phyloP scores from a whole-genome alignment of 345 rosid genomes.

The Camelina laxa region DNA sequence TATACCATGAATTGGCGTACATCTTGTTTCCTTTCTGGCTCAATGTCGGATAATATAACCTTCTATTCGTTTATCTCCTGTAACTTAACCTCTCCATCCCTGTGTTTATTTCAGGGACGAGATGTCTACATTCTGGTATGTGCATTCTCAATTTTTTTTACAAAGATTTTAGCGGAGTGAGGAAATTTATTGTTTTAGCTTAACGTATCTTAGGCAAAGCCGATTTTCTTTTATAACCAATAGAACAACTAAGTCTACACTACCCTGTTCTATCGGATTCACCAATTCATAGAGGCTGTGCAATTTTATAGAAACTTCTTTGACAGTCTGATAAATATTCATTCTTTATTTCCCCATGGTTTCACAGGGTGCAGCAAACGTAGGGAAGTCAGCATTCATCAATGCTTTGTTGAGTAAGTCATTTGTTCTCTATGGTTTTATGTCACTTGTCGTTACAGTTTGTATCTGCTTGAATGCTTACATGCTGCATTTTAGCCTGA shows the following conservation, averaged over 20 bases:
- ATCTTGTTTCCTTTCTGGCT: background rate
- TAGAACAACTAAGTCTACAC: background rate
- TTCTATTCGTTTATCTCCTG: slow-evolving; percentile 23
- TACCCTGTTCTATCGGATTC: background rate
- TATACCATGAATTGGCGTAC: background rate
- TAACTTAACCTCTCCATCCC: slow-evolving; percentile 21
- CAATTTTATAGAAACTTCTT: background rate
- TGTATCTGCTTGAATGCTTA: background rate
- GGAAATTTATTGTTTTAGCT: slow-evolving; percentile 15
- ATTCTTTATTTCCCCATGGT: slow-evolving; percentile 8
- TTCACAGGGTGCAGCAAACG: slow-evolving; percentile 91
- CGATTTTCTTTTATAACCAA: background rate
- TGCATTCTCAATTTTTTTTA: slow-evolving; percentile 19
- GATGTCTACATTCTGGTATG: slow-evolving; percentile 96
- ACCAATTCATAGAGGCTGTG: slow-evolving; percentile 26
- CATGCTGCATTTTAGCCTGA: slow-evolving; percentile 21
- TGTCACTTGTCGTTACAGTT: background rate
- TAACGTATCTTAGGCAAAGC: background rate
- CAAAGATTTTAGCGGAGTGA: too few species aligned
- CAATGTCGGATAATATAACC: background rate
- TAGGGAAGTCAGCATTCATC: slow-evolving; percentile 97
- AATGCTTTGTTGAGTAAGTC: slow-evolving; percentile 87
- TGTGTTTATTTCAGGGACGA: slow-evolving; percentile 81
- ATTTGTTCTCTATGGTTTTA: slow-evolving; percentile 6
- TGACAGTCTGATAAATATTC: background rate